Conservation (phyloP, 2,329 filamentous ascomycete genomes). For the Nemania abortiva region DNA sequence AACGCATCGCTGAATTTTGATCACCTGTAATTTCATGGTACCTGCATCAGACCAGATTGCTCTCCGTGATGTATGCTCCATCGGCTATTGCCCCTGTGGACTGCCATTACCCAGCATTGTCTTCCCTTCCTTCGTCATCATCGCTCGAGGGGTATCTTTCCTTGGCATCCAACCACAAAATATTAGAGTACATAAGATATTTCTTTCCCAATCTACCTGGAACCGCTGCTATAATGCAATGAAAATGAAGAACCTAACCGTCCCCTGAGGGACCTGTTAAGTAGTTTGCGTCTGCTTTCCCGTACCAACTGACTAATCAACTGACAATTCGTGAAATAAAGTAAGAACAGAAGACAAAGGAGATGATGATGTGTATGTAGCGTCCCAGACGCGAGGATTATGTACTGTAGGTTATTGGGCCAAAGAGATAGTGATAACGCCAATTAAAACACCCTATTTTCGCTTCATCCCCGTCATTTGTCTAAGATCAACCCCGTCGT, state of each 20-base stretch:
- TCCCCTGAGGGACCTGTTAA: slow-evolving; percentile 32
- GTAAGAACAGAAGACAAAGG: slow-evolving; percentile 33
- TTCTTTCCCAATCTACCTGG: slow-evolving; percentile 44
- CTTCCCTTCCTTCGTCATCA: slow-evolving; percentile 34
- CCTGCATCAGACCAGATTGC: slow-evolving; percentile 35
- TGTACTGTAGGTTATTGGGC: slow-evolving; percentile 43
- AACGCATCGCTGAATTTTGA: slow-evolving; percentile 35
- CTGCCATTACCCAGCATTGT: slow-evolving; percentile 32
- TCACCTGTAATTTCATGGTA: slow-evolving; percentile 38
- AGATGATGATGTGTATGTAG: slow-evolving; percentile 39
- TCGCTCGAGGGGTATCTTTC: slow-evolving; percentile 47
- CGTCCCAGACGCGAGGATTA: slow-evolving; percentile 45
- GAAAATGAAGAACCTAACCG: slow-evolving; percentile 25
- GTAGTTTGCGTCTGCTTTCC: slow-evolving; percentile 30
- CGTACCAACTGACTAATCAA: slow-evolving; percentile 30
- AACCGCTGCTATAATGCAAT: slow-evolving; percentile 42
- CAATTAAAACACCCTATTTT: slow-evolving; percentile 38
- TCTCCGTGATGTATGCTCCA: slow-evolving; percentile 27
- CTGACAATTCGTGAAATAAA: slow-evolving; percentile 30
- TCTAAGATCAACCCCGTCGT: slow-evolving; percentile 49
- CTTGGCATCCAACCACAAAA: slow-evolving; percentile 37
- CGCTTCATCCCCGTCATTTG: slow-evolving; percentile 39
- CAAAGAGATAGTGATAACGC: slow-evolving; percentile 42
- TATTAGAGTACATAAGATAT: slow-evolving; percentile 35
- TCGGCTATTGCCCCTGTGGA: slow-evolving; percentile 27